phyloP scores from a whole-genome alignment of 176 grass and related monocot species.

The Secale cereale region DNA sequence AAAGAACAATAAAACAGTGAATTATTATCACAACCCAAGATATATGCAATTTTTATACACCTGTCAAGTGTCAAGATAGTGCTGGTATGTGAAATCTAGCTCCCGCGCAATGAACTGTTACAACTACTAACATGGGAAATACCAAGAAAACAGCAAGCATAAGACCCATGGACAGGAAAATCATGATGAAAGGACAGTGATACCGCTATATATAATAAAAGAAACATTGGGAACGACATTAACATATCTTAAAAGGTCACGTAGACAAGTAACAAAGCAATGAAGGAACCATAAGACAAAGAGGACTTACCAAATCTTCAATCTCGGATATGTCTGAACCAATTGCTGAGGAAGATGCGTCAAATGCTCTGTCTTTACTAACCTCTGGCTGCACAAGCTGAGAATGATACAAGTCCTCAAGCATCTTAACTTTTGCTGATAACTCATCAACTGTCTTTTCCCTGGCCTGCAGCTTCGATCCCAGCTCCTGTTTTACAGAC shows the following conservation, averaged over 20 bases:
- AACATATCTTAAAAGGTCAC: neutral
- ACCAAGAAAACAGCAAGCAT: neutral
- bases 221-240: neutral
- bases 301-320: slow-evolving; percentile 71
- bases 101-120: neutral
- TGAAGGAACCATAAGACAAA: slow-evolving; percentile 22
- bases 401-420: slow-evolving; percentile 67
- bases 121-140: slow-evolving; percentile 18
- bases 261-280: slow-evolving; percentile 12
- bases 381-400: slow-evolving; percentile 48
- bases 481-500: slow-evolving; percentile 75
- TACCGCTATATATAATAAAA: neutral
- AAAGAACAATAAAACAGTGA: slow-evolving; percentile 12
- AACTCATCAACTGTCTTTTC: slow-evolving; percentile 73
- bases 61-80: slow-evolving; percentile 5
- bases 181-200: slow-evolving; percentile 15
- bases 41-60: slow-evolving; percentile 8
- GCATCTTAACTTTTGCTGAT: slow-evolving; percentile 64
- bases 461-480: slow-evolving; percentile 67
- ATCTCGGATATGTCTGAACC: slow-evolving; percentile 76
- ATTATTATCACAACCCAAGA: neutral
- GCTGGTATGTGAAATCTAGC: neutral
- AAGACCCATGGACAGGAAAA: slow-evolving; percentile 14
- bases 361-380: slow-evolving; percentile 73
- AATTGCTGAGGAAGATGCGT: slow-evolving; percentile 65